phyloP scores from a whole-genome alignment of 2,329 filamentous ascomycete genomes.

The Clarireedia paspali region DNA sequence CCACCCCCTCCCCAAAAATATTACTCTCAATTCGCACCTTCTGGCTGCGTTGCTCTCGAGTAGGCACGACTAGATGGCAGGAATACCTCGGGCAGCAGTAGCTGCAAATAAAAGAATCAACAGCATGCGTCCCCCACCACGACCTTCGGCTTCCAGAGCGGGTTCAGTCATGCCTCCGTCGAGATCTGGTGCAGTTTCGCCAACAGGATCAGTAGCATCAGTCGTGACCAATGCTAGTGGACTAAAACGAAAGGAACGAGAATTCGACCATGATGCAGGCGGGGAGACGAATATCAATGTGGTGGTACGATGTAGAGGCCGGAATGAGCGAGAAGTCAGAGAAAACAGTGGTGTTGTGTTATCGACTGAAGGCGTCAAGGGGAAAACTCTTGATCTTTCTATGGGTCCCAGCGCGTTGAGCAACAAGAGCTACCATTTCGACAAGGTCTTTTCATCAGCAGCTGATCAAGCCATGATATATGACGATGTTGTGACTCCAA shows the following conservation, averaged over 20 bases:
- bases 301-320: constrained; percentile 86
- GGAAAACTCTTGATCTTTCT: constrained; percentile 73
- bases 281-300: constrained; percentile 97
- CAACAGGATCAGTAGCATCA: constrained; percentile 61
- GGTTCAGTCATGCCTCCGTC: constrained; percentile 32
- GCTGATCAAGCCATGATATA: constrained; percentile 92
- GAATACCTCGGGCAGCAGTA: constrained; percentile 41
- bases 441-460: constrained; percentile 92
- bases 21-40: no score
- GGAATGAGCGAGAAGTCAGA: constrained; percentile 83
- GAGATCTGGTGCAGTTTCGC: constrained; percentile 42
- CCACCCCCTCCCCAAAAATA: background rate
- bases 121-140: constrained; percentile 45
- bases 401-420: constrained; percentile 90
- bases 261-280: constrained; percentile 64
- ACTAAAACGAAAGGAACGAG: constrained; percentile 79
- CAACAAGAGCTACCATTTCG: constrained; percentile 95
- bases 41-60: no score
- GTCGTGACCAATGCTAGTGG: constrained; percentile 43
- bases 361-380: constrained; percentile 78
- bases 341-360: constrained; percentile 95
- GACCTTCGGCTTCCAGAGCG: constrained; percentile 42
- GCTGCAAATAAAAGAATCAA: constrained; percentile 41
- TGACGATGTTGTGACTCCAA: constrained; percentile 89
- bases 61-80: constrained; percentile 38